Evolutionary conservation across 176 grass and related monocot genomes (phyloP).

Genomic region (Lolium perenne): DNA sequence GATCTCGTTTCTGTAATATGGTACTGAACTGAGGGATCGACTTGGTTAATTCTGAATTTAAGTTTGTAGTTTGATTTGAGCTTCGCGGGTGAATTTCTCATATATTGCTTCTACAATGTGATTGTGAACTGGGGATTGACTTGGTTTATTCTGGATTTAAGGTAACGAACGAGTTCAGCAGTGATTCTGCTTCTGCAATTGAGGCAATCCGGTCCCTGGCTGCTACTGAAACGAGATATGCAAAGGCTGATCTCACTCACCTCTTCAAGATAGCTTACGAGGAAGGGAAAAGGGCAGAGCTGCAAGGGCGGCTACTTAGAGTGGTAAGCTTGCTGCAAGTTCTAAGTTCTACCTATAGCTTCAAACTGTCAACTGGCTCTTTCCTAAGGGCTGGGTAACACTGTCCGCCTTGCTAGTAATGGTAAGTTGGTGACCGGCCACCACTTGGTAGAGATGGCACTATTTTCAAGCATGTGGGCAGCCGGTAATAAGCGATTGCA

Average conservation of each 20-base stretch:
- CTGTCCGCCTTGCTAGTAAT: not conserved
- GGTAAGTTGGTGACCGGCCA: not conserved
- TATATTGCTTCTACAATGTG: not conserved
- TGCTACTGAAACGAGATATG: conserved; percentile 48
- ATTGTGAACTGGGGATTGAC: not conserved
- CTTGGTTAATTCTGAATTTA: not conserved
- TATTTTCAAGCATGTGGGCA: not conserved
- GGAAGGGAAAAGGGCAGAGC: conserved; percentile 73
- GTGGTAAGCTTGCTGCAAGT: conserved; percentile 55
- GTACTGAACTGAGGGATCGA: not conserved
- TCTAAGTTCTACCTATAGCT: not conserved
- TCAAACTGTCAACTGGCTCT: not conserved
- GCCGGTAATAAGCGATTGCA: not conserved
- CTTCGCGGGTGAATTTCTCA: not conserved
- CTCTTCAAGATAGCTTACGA: conserved; percentile 81
- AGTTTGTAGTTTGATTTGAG: conserved; percentile 4
- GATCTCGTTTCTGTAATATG: not conserved
- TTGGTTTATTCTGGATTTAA: conserved; percentile 41
- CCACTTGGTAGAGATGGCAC: not conserved
- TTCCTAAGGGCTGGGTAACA: not conserved
- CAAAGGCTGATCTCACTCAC: conserved; percentile 73
- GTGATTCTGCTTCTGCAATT: conserved; percentile 52
- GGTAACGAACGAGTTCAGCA: conserved; percentile 83
- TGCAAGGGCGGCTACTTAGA: conserved; percentile 75
- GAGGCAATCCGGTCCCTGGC: conserved; percentile 56